Evolutionary conservation across 169 alveolate genomes (phyloP).

Genomic region (Plasmodium falciparum): DNA sequence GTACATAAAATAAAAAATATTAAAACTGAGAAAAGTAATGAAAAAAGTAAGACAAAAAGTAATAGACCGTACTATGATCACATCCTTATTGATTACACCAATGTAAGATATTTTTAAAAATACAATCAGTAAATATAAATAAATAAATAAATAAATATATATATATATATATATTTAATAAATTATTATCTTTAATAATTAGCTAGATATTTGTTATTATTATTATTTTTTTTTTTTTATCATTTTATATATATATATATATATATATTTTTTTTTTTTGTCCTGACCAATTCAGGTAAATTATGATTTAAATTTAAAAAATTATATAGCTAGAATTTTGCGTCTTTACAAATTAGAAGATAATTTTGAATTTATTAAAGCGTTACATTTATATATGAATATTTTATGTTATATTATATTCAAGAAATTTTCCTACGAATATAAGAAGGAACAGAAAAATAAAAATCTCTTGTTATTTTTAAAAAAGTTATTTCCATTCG

Average conservation of each 20-base stretch:
- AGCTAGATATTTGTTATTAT: not conserved
- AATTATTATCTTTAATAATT: not conserved
- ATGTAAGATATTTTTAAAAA: conserved; percentile 23
- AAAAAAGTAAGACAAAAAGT: conserved; percentile 26
- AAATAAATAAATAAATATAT: not conserved
- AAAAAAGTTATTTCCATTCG: conserved; percentile 62
- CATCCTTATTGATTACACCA: conserved; percentile 63
- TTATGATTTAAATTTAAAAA: conserved; percentile 68
- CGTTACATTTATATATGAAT: conserved; percentile 65
- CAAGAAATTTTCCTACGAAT: conserved; percentile 55
- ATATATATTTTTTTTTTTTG: conserved; percentile 10
- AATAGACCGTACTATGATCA: conserved; percentile 15
- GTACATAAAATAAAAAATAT: conserved; percentile 71
- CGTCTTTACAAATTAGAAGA: conserved; percentile 64
- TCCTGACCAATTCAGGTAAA: conserved; percentile 53
- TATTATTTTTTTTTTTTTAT: not conserved
- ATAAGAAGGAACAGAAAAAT: conserved; percentile 42
- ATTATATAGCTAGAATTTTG: conserved; percentile 63
- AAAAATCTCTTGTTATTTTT: conserved; percentile 58
- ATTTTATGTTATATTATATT: conserved; percentile 59
- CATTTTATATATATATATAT: not conserved
- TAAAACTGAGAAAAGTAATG: conserved; percentile 49
- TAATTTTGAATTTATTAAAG: conserved; percentile 52
- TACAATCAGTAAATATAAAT: not conserved
- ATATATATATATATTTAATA: not conserved